Evolutionary conservation across 208 protist species (phyloP).

Genomic region (Leishmania amazonensis): DNA sequence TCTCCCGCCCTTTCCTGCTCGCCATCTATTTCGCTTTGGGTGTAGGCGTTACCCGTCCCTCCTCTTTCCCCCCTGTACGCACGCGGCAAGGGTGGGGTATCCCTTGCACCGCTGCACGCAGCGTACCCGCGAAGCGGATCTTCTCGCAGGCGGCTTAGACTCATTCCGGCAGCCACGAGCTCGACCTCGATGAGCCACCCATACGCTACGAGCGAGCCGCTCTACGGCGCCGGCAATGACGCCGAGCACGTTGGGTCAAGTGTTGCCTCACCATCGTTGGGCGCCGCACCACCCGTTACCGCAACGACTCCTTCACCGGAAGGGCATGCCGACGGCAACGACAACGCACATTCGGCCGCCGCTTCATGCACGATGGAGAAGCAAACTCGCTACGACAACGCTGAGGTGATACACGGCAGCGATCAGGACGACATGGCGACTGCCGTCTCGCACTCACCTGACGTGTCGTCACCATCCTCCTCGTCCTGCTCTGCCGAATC

Average conservation of each 20-base stretch:
- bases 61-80: too few relatives aligned
- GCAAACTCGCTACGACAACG: neutral
- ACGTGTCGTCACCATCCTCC: conserved; percentile 10
- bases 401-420: neutral
- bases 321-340: neutral
- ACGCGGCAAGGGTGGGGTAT: too few relatives aligned
- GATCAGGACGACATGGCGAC: neutral
- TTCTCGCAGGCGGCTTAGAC: neutral
- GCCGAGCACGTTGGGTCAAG: neutral
- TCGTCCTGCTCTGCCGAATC: neutral
- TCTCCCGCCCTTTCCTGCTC: neutral
- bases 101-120: too few relatives aligned
- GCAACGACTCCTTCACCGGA: neutral
- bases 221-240: neutral
- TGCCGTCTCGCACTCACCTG: conserved; percentile 11
- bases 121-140: neutral
- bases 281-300: neutral
- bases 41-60: too few relatives aligned
- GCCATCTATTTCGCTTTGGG: too few relatives aligned
- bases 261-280: neutral
- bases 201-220: conserved; percentile 2
- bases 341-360: neutral
- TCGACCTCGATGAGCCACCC: conserved; percentile 3
- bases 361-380: neutral
- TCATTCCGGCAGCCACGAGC: neutral